Evolutionary conservation across 2,329 filamentous ascomycete genomes (phyloP), one percentile per base, ranked within the genome.

Genomic region (Neobulgaria alba): DNA sequence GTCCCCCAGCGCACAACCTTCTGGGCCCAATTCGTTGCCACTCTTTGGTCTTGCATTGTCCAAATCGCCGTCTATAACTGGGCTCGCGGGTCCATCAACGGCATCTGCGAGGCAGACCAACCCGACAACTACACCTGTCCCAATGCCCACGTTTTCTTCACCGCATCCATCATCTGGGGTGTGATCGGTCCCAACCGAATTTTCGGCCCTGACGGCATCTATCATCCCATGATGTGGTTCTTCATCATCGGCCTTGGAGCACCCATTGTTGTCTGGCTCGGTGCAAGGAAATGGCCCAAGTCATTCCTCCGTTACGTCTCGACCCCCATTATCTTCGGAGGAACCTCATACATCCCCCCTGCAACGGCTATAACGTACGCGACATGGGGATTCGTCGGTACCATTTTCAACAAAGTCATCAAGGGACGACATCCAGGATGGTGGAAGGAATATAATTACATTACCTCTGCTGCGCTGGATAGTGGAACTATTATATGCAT

Each of bases 361-460:
- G 82, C 82, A 0, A 83, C 79, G 0, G 74, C 79, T 0, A 75
- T 82, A 48, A 85, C 77, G 49, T 87, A 85, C 38, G 29, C 38
- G 2, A 38, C 31, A 3, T 49, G 47, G 46, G 26, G 19, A 10
- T 18, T 38, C 4, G 74, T 82, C 7, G 82, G 82, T 7, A 71
- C 74, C 39, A 48, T 79, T 26, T 86, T 86, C 66, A 84, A 85
- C 61, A 80, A 72, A 53, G 76, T 69, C 51, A 73, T 86, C 57
- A 74, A 75, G 57, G 69, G 77, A 43, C 70, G 73, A 47, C 82
- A 72, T 61, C 73, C 70, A 5, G 81, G 77, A 26, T 87, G 82
- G 82, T 87, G 82, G 82, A 66, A 82, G 62, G 75, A 79, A 58
- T 86, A 83, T 65, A 86, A 86, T 65, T 87, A 85, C 57, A 71